These are phyloP conservation scores for Candida anglica DNA, from an alignment of 805 yeast species.

Conservation along the genomic window DNA sequence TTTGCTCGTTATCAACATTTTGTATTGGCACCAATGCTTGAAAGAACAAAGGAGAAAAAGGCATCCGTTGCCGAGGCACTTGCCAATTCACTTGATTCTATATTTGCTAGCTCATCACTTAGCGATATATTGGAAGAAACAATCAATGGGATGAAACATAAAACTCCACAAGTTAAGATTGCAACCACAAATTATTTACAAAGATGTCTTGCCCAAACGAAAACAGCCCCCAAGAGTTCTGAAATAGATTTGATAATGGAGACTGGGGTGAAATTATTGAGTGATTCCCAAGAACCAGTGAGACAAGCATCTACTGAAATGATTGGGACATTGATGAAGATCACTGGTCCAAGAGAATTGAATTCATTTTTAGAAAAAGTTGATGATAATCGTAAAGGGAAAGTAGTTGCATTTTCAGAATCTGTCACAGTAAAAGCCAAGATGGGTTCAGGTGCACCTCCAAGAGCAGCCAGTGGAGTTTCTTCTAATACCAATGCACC, in stretches of 20 bases:
- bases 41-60: slow-evolving; percentile 86
- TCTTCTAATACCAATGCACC: slow-evolving; percentile 13
- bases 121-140: slow-evolving; percentile 58
- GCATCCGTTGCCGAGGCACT: slow-evolving; percentile 71
- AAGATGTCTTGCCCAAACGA: slow-evolving; percentile 55
- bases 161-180: slow-evolving; percentile 77
- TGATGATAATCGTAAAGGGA: slow-evolving; percentile 68
- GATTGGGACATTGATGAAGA: slow-evolving; percentile 77
- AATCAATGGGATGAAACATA: slow-evolving; percentile 59
- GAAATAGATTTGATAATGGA: slow-evolving; percentile 60
- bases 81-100: slow-evolving; percentile 59
- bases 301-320: slow-evolving; percentile 74
- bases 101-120: slow-evolving; percentile 49
- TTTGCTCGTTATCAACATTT: slow-evolving; percentile 53
- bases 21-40: slow-evolving; percentile 62
- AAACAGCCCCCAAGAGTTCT: slow-evolving; percentile 41
- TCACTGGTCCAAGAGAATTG: slow-evolving; percentile 72
- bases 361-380: slow-evolving; percentile 58
- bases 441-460: slow-evolving; percentile 4
- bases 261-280: slow-evolving; percentile 56
- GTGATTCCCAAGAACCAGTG: slow-evolving; percentile 81
- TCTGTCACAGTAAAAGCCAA: slow-evolving; percentile 52
- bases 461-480: slow-evolving; percentile 9
- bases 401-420: slow-evolving; percentile 58
- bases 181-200: slow-evolving; percentile 65